Conservation (phyloP, 768 basidiomycete species). For the Termitomyces sp. region DNA sequence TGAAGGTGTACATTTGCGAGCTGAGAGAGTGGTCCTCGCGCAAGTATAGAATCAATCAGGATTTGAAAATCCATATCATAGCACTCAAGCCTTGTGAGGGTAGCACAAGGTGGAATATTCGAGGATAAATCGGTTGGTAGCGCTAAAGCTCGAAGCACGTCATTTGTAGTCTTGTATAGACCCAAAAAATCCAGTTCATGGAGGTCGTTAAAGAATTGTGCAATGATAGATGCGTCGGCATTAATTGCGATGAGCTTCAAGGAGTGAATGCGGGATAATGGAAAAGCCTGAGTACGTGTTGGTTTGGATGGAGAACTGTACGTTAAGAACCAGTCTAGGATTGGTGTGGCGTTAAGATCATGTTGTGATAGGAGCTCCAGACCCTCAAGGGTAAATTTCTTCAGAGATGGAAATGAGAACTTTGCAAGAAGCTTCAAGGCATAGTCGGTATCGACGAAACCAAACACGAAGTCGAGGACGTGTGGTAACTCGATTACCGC, state of each 20-base stretch:
- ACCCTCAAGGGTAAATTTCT: slow-evolving; percentile 38
- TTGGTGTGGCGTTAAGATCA: slow-evolving; percentile 24
- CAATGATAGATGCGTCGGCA: slow-evolving; percentile 14
- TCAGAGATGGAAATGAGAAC: slow-evolving; percentile 32
- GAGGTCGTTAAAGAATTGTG: slow-evolving; percentile 21
- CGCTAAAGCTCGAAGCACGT: slow-evolving; percentile 16
- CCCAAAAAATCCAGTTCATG: slow-evolving; percentile 18
- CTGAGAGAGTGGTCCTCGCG: slow-evolving; percentile 9
- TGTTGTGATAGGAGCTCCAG: slow-evolving; percentile 26
- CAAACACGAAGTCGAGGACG: slow-evolving; percentile 31
- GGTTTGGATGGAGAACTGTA: background rate
- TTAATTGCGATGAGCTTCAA: slow-evolving; percentile 26
- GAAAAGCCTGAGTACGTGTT: slow-evolving; percentile 1
- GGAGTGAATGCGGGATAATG: slow-evolving; percentile 21
- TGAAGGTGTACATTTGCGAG: slow-evolving; percentile 16
- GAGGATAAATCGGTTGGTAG: slow-evolving; percentile 1
- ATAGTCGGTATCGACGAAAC: slow-evolving; percentile 37
- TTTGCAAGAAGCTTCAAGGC: slow-evolving; percentile 30
- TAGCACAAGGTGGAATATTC: slow-evolving; percentile 12
- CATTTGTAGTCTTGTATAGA: slow-evolving; percentile 16
- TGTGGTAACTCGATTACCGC: slow-evolving; percentile 20
- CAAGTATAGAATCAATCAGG: slow-evolving; percentile 15
- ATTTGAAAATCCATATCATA: slow-evolving; percentile 19
- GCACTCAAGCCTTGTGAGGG: slow-evolving; percentile 21
- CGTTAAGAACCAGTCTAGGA: slow-evolving; percentile 28